Evolutionary conservation across 768 basidiomycete species (phyloP), one percentile per base, ranked within the genome.

Genomic region (Podaxis sp.): DNA sequence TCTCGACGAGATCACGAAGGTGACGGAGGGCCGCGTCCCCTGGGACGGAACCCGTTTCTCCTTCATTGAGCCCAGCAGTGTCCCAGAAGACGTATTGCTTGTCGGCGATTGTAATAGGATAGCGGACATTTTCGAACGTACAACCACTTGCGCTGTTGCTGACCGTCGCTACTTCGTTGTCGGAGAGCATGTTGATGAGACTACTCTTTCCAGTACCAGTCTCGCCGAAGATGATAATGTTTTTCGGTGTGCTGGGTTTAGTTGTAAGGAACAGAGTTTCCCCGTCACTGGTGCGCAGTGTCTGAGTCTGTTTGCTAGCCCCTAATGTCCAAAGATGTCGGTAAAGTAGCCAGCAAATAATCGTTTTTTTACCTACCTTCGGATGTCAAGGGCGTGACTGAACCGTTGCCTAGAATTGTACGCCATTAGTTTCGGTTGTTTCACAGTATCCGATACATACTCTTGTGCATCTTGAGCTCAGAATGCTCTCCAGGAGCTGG

Each of bases 141-240:
- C 73, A 77, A 0, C 78, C 76, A 0, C 67, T 53, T 0, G 75
- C 71, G 7, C 71, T 66, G 59, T 72, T 74, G 13, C 77, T 78
- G 15, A 73, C 71, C 0, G 56, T 52, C 30, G 78, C 78, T 26
- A 70, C 52, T 0, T 68, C 57, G 2, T 53, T 30, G 36, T 72
- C 71, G 60, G 70, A 69, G 52, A 82, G 68, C 74, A 80, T 74
- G 68, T 80, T 79, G 57, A 82, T 68, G 61, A 80, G 68, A 24
- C 76, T 79, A 67, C 79, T 77, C 65, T 82, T 80, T 63, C 72
- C 73, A n/a, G 65, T 63, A n/a, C 80, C 80, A 0, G 77, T 73
- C 59, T 81, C 77, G 0, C 80, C 80, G 53, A 81, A 82, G 38
- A 82, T 61, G n/a, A 81, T 67, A 52, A 80, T 59, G 48, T 76